Evolutionary conservation across 345 rosid genomes (phyloP).

Genomic region (Euphorbia peplus): DNA sequence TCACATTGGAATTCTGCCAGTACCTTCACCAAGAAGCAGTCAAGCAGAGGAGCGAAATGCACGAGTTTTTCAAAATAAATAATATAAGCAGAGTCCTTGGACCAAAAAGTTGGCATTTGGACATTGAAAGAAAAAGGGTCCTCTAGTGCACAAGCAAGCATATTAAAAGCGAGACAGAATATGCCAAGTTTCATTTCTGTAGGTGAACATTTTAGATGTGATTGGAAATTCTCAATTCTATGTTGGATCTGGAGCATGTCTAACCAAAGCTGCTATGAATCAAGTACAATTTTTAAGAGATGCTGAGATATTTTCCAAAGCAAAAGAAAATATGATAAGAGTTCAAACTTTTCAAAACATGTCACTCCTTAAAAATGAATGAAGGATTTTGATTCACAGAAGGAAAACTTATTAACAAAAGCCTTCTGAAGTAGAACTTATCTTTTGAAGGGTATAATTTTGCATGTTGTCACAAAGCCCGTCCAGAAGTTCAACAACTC

Average conservation of each 20-base stretch:
- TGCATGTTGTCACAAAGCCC: slow-evolving; percentile 94
- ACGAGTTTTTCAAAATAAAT: too few relatives aligned
- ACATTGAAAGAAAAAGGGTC: too few relatives aligned
- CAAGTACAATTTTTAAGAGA: background rate
- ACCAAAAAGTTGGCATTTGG: too few relatives aligned
- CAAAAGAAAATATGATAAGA: background rate
- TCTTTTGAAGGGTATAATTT: slow-evolving; percentile 88
- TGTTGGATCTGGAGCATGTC: background rate
- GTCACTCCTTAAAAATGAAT: background rate
- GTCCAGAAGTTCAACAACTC: slow-evolving; percentile 87
- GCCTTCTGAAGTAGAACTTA: slow-evolving; percentile 17
- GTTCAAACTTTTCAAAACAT: background rate
- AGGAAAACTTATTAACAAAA: background rate
- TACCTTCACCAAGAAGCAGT: too few relatives aligned
- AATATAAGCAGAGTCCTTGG: too few relatives aligned
- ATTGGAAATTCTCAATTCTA: background rate
- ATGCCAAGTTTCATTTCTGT: background rate
- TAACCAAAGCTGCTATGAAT: background rate
- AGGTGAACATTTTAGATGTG: background rate
- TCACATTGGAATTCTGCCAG: too few relatives aligned
- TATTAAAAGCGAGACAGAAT: background rate
- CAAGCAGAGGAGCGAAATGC: too few relatives aligned
- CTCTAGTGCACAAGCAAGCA: slow-evolving; percentile 5
- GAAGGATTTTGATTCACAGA: background rate
- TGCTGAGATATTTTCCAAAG: background rate